phyloP scores from a whole-genome alignment of 306 rosid species.

The Corylus heterophylla region DNA sequence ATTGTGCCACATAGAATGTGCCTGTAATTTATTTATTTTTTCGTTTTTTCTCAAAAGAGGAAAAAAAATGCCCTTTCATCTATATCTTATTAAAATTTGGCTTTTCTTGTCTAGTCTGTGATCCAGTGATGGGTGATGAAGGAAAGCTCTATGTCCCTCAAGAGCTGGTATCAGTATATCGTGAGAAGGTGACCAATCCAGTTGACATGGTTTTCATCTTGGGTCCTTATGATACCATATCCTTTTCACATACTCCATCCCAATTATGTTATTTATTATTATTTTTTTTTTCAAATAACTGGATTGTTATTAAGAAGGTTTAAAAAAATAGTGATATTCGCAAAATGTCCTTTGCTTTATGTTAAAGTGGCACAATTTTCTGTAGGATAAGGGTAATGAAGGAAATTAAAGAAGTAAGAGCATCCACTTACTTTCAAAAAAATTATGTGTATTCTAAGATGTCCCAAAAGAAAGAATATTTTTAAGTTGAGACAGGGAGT shows the following conservation, averaged over 20 bases:
- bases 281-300: not conserved
- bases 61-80: not conserved
- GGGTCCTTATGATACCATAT: not conserved
- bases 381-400: not conserved
- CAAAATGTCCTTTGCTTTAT: not conserved
- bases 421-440: not conserved
- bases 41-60: not conserved
- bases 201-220: not conserved
- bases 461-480: not conserved
- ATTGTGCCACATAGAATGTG: slow-evolving; percentile 7
- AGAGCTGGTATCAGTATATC: slow-evolving; percentile 84
- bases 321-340: not conserved
- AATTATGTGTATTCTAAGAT: not conserved
- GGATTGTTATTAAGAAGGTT: not conserved
- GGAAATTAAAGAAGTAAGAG: not conserved
- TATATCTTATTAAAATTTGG: slow-evolving; percentile 25
- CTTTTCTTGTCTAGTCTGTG: slow-evolving; percentile 66
- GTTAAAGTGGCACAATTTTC: not conserved
- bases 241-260: not conserved
- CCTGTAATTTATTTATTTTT: not conserved
- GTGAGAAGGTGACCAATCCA: slow-evolving; percentile 69
- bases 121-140: slow-evolving; percentile 98
- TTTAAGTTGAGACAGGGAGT: not conserved
- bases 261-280: no score
- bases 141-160: slow-evolving; percentile 90